Conservation (phyloP, 768 basidiomycete species). For the Filobasidium floriforme region DNA sequence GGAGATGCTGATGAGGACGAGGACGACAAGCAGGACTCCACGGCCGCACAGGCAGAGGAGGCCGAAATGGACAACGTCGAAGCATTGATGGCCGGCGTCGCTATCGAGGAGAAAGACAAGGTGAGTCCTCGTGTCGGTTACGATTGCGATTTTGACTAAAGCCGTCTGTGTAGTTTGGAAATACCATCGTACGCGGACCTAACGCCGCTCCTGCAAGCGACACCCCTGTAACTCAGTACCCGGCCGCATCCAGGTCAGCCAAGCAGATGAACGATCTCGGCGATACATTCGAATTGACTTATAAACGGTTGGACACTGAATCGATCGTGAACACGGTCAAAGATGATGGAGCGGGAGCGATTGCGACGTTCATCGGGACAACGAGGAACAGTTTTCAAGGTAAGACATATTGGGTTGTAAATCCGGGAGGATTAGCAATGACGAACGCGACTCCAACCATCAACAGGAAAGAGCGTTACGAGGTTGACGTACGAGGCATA, state of each 20-base stretch:
- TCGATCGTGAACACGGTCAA: conserved; percentile 58
- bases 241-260: conserved; percentile 17
- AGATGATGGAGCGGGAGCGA: conserved; percentile 62
- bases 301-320: conserved; percentile 54
- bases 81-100: conserved; percentile 30
- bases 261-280: conserved; percentile 48
- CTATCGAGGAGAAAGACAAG: conserved; percentile 17
- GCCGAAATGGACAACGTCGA: conserved; percentile 40
- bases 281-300: conserved; percentile 55
- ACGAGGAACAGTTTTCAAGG: conserved; percentile 81
- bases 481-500: conserved; percentile 77
- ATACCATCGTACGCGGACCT: conserved; percentile 1
- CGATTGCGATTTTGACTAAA: background rate
- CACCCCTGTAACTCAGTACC: conserved; percentile 10
- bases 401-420: conserved; percentile 33
- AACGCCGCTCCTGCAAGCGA: background rate
- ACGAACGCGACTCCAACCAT: conserved; percentile 9
- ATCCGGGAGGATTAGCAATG: background rate
- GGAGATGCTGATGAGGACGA: conserved; percentile 21
- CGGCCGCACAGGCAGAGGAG: conserved; percentile 24
- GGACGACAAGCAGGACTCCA: background rate
- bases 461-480: conserved; percentile 60
- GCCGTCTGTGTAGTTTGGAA: background rate
- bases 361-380: conserved; percentile 70
- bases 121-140: background rate